Base-by-base conservation (phyloP, 2,329 filamentous ascomycete genomes). In the Harringtonia lauricola region DNA sequence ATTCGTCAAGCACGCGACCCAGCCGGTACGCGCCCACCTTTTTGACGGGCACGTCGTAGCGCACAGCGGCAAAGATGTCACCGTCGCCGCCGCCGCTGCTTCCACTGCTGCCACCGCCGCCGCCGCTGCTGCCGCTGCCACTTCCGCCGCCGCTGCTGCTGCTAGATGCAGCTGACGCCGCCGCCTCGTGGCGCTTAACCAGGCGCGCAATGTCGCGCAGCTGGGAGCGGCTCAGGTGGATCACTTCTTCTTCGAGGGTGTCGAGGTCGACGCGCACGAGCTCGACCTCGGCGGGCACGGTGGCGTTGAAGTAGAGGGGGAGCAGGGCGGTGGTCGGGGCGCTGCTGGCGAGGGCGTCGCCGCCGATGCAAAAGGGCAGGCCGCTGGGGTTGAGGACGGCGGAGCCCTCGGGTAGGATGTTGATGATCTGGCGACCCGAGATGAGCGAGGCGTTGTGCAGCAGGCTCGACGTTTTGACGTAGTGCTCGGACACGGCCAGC, bases 371-470 rank as follows among this genome's bases (percentile, higher is more conserved):
- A 61, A 92, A 92, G 1, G 88, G 75, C n/a, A 72, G 66, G 46
- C 77, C 74, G 38, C 88, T 76, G 1, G 88, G 87, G 56, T 98
- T 98, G 49, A 98, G 70, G 39, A 88, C 72, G 14, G 89, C 92
- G 39, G 89, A 92, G 17, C 94, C 94, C 69, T 98, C 92, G 2
- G 92, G 92, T 44, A 98, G 70, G 57, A 98, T 95, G 59, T 98
- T 92, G 63, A 98, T 90, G 54, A 95, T 94, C 65, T 96, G 89
- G 61, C 88, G 92, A 57, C 92, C 92, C 65, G 95, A 75, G 51
- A 98, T 96, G 56, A 96, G 74, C 19, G 89, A 95, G 28, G 86
- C 77, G 59, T 96, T 95, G 59, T 95, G 86, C 48, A 95, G 70
- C 50, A 98, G 89, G 49, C 76, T 81, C 24, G 83, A 84, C 15